Evolutionary conservation across 2,329 filamentous ascomycete species (phyloP), one percentile per base, ranked within the genome.

Genomic region (Myriangium duriaei): DNA sequence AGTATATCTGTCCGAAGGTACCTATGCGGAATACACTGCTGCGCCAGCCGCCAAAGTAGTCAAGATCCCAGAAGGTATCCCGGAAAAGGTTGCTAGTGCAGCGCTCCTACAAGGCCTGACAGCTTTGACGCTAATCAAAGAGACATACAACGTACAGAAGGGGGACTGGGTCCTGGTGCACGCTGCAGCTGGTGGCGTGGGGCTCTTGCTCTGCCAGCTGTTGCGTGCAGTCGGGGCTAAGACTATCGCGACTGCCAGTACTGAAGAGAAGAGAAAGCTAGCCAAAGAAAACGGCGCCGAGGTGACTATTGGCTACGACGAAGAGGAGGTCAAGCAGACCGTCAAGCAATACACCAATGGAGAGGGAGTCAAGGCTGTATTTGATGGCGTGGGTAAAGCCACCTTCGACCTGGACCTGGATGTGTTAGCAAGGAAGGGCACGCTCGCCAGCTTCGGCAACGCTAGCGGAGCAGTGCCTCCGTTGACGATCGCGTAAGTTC

Each of bases 151-250:
- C 1, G 82, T 88, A 5, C 67, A 84, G 55, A 68, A 74, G 47
- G 82, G 79, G 1, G 83, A 50, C 48, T 91, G 81, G 76, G 69
- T 85, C 0, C 72, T 94, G 2, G 75, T 94, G 11, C 84, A 91
- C 49, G 86, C 86, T 0, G 86, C 86, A 0, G 85, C 85, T 0
- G 86, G 86, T 11, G 86, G 86, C 11, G 82, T 85, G 1, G 83
- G 82, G 0, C 63, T 79, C 30, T 72, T 82, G 60, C 68, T 94
- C 17, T 76, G 75, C 28, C 84, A 92, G 66, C 62, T 93, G 47
- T 63, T 93, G 29, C 72, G 71, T 47, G 65, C 70, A 1, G 65
- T 86, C 2, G 86, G 84, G 1, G 86, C 82, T 10, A 74, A 73
- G 48, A 75, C 79, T 14, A 91, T 95, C 51, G 86, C 78, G 1